Evolutionary conservation across 768 basidiomycete species (phyloP).

Genomic region (Termitomyces bulborhizus): DNA sequence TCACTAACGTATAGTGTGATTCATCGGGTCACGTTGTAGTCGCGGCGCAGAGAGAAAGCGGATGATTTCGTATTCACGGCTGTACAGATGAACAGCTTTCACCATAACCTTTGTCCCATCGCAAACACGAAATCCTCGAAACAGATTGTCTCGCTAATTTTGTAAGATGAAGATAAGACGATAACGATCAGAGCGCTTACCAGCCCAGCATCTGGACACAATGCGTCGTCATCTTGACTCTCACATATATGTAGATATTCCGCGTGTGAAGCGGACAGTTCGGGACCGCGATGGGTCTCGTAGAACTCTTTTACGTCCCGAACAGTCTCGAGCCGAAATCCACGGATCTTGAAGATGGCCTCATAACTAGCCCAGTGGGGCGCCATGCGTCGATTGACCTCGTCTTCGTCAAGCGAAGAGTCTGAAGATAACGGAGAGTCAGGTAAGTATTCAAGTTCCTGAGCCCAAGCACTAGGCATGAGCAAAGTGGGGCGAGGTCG

Average conservation of each 20-base stretch:
- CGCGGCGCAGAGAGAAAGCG: slow-evolving; percentile 47
- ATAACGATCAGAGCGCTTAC: slow-evolving; percentile 31
- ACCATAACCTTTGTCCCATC: slow-evolving; percentile 53
- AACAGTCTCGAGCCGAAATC: slow-evolving; percentile 63
- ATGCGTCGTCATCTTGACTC: slow-evolving; percentile 43
- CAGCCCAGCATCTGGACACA: slow-evolving; percentile 69
- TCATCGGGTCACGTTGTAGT: slow-evolving; percentile 54
- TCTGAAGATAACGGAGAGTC: slow-evolving; percentile 40
- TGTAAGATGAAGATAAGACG: slow-evolving; percentile 6
- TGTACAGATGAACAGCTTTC: slow-evolving; percentile 61
- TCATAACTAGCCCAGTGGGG: slow-evolving; percentile 62
- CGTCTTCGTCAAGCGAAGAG: slow-evolving; percentile 52
- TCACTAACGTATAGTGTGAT: slow-evolving; percentile 72
- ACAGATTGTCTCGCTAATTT: slow-evolving; percentile 64
- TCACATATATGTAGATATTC: slow-evolving; percentile 28
- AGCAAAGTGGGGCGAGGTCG: not conserved
- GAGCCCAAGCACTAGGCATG: slow-evolving; percentile 19
- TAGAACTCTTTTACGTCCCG: slow-evolving; percentile 62
- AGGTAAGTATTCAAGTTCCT: slow-evolving; percentile 20
- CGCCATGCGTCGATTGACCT: slow-evolving; percentile 49
- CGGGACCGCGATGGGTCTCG: slow-evolving; percentile 15
- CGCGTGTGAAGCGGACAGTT: slow-evolving; percentile 13
- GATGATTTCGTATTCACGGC: slow-evolving; percentile 59
- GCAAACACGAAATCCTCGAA: slow-evolving; percentile 51
- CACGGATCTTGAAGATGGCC: slow-evolving; percentile 37